Conservation (phyloP, 176 grass and related monocot genomes). For the Ampelocalamus luodianensis region DNA sequence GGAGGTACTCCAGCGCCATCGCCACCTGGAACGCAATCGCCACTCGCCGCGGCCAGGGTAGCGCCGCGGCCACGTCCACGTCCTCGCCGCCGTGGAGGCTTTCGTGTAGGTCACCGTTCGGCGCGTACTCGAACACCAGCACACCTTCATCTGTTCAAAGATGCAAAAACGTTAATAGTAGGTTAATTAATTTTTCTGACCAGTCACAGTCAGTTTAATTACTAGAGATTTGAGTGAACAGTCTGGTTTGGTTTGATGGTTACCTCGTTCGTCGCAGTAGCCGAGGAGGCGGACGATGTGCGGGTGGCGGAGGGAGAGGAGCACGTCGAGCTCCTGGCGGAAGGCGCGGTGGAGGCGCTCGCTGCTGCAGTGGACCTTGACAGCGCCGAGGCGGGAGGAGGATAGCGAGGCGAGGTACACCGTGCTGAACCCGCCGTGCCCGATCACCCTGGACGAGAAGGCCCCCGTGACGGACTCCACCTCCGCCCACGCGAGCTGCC, state of each 20-base stretch:
- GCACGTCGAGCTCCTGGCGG: conserved; percentile 74
- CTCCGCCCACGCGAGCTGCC: conserved; percentile 65
- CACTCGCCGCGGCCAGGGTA: conserved; percentile 64
- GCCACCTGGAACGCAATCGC: conserved; percentile 70
- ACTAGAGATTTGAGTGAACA: not conserved
- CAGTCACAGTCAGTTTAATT: not conserved
- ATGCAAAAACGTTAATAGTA: not conserved
- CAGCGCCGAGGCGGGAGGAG: conserved; percentile 53
- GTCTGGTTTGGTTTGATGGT: conserved; percentile 15
- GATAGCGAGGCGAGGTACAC: conserved; percentile 71
- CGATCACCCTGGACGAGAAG: conserved; percentile 71
- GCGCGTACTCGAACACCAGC: conserved; percentile 74
- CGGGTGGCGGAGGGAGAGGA: conserved; percentile 71
- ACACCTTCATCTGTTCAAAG: conserved; percentile 54
- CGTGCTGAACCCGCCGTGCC: conserved; percentile 84
- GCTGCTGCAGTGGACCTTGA: conserved; percentile 78
- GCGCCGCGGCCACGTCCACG: not conserved
- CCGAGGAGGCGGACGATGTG: conserved; percentile 74
- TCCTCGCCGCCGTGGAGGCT: conserved; percentile 47
- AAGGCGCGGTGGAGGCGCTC: conserved; percentile 74
- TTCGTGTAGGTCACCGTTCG: conserved; percentile 76
- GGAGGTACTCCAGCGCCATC: conserved; percentile 80
- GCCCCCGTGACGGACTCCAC: conserved; percentile 61
- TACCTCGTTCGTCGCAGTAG: conserved; percentile 70
- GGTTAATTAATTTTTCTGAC: not conserved